Conservation (phyloP, 78 protist genomes). For the Chrysochromulina parva region DNA sequence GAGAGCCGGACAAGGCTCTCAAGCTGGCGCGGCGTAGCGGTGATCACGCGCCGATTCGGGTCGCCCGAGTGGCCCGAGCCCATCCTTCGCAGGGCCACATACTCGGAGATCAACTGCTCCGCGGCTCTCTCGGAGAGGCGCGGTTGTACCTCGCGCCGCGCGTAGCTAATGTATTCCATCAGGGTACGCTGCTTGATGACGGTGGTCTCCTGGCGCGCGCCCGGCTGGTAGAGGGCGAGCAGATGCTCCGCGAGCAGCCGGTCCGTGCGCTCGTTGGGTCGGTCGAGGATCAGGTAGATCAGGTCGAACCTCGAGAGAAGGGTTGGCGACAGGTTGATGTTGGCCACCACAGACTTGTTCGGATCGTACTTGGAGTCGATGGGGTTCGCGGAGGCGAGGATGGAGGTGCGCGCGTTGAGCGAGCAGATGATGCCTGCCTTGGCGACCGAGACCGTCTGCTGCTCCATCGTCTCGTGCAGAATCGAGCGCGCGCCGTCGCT, state of each 20-base stretch:
- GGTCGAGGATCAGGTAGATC: constrained; percentile 93
- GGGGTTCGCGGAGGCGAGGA: constrained; percentile 99
- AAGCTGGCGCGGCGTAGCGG: constrained; percentile 98
- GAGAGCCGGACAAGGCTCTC: constrained; percentile 92
- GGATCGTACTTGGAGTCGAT: constrained; percentile 85
- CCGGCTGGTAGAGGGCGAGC: constrained; percentile 67
- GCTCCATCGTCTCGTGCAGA: constrained; percentile 99
- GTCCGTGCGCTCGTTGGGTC: constrained; percentile 82
- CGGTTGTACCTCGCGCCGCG: constrained; percentile 76
- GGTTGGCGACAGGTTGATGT: constrained; percentile 95
- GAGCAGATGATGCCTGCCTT: constrained; percentile 99
- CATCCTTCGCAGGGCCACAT: constrained; percentile 57
- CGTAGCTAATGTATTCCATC: constrained; percentile 86
- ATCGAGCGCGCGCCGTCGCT: constrained; percentile 92
- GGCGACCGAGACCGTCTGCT: constrained; percentile 99
- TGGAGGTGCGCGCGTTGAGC: constrained; percentile 91
- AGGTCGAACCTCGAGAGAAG: constrained; percentile 95
- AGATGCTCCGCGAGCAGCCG: constrained; percentile 89
- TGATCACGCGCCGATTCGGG: constrained; percentile 63
- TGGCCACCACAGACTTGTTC: constrained; percentile 88
- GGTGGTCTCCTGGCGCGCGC: background rate
- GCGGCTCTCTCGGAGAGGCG: constrained; percentile 84
- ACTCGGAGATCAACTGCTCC: constrained; percentile 66
- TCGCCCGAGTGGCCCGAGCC: constrained; percentile 48
- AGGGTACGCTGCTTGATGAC: constrained; percentile 29